Evolutionary conservation across 495 filamentous ascomycete genomes (phyloP).

Genomic region (Hyphodiscus hymeniophilus): DNA sequence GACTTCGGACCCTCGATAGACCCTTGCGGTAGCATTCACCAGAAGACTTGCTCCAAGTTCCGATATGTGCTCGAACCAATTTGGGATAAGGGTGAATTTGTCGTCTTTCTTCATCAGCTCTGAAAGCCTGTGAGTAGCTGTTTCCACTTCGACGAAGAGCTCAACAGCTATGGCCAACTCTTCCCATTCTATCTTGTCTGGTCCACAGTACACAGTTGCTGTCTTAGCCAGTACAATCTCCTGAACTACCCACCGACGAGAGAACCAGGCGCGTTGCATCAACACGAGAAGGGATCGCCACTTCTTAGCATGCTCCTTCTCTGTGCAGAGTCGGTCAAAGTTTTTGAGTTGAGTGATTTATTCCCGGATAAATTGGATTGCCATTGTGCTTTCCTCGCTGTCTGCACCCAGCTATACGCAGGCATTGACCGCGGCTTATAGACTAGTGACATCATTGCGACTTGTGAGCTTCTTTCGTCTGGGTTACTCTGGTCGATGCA

Average conservation of each 20-base stretch:
- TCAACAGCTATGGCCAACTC: conserved; percentile 22
- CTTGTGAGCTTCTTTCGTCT: conserved; percentile 17
- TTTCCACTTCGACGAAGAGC: conserved; percentile 1
- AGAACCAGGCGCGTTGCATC: conserved; percentile 28
- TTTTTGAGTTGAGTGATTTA: conserved; percentile 1
- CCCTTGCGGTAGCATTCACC: conserved; percentile 27
- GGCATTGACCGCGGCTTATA: conserved; percentile 13
- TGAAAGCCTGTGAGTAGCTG: background rate
- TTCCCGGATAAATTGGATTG: conserved; percentile 5
- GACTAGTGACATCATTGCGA: conserved; percentile 22
- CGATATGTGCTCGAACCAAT: conserved; percentile 19
- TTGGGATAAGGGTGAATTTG: background rate
- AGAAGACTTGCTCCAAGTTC: conserved; percentile 27
- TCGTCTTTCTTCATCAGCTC: conserved; percentile 1
- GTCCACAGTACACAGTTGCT: conserved; percentile 25
- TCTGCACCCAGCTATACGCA: conserved; percentile 4
- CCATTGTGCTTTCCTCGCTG: background rate
- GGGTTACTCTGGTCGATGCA: conserved; percentile 3
- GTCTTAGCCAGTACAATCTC: conserved; percentile 28
- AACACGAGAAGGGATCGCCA: conserved; percentile 24
- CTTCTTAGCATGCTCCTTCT: conserved; percentile 8
- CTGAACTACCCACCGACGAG: conserved; percentile 29
- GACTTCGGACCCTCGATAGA: conserved; percentile 16
- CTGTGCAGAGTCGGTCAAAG: conserved; percentile 13
- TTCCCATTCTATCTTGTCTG: conserved; percentile 20